These are phyloP conservation scores for Diaporthe australafricana DNA, from an alignment of 2,329 filamentous ascomycete species.

Conservation along the genomic window DNA sequence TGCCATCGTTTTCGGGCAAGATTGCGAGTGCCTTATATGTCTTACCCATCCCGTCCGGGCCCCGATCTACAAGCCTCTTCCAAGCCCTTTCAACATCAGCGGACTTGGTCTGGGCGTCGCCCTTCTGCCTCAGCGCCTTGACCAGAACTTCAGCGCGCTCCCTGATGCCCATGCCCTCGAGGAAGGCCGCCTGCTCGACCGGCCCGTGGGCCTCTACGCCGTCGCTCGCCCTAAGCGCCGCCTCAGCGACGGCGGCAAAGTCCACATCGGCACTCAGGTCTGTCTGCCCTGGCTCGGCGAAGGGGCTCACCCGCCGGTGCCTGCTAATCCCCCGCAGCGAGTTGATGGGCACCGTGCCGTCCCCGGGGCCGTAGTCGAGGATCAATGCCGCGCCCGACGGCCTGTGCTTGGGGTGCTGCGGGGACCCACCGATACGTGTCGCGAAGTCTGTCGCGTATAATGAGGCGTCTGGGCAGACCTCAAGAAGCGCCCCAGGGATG, in stretches of 20 bases:
- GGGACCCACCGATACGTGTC: conserved; percentile 80
- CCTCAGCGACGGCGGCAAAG: conserved; percentile 87
- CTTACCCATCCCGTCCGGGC: conserved; percentile 89
- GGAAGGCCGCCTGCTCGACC: conserved; percentile 84
- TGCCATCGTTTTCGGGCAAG: conserved; percentile 81
- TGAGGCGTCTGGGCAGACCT: conserved; percentile 89
- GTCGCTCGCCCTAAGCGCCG: conserved; percentile 78
- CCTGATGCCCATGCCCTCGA: conserved; percentile 84
- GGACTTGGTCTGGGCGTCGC: conserved; percentile 52
- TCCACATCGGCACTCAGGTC: conserved; percentile 95
- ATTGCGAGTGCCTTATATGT: conserved; percentile 95
- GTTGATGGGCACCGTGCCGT: conserved; percentile 81
- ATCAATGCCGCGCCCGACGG: conserved; percentile 92
- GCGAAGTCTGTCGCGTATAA: conserved; percentile 87
- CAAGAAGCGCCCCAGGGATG: conserved; percentile 78
- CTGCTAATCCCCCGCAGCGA: conserved; percentile 88
- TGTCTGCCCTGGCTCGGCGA: conserved; percentile 82
- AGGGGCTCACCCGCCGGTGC: conserved; percentile 82
- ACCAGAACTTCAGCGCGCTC: conserved; percentile 79
- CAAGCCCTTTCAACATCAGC: conserved; percentile 78
- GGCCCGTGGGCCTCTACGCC: conserved; percentile 94
- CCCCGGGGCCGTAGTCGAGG: conserved; percentile 89
- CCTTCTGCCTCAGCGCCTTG: conserved; percentile 50
- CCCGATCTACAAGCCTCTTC: conserved; percentile 85
- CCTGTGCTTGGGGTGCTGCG: conserved; percentile 62